A percentile compares a stretch with the other conserved stretches of the same genome.
Conservation (phyloP, 495 filamentous ascomycete genomes). For the Xylaria grammica region DNA sequence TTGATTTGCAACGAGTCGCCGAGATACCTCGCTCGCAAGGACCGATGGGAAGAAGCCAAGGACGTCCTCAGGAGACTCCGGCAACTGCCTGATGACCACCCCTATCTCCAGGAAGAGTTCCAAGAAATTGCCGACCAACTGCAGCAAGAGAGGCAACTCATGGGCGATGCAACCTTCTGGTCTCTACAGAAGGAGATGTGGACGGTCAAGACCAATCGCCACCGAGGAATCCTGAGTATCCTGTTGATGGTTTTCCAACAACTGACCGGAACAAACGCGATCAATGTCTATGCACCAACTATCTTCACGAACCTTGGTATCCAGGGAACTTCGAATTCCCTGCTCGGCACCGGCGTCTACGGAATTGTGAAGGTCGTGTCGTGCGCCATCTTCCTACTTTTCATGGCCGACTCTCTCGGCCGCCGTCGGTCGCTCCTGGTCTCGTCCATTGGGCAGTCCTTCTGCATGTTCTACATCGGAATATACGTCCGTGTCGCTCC, state of each 20-base stretch:
- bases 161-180: constrained; percentile 66
- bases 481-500: constrained; percentile 77
- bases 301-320: constrained; percentile 71
- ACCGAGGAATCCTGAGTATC: constrained; percentile 63
- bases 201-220: constrained; percentile 67
- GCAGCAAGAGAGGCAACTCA: constrained; percentile 69
- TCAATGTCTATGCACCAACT: constrained; percentile 74
- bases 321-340: constrained; percentile 50
- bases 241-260: constrained; percentile 75
- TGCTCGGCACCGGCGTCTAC: constrained; percentile 70
- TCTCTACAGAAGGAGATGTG: constrained; percentile 75
- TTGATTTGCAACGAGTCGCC: constrained; percentile 70
- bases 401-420: constrained; percentile 74
- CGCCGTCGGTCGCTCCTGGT: constrained; percentile 73
- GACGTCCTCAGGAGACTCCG: constrained; percentile 61
- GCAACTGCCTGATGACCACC: constrained; percentile 60
- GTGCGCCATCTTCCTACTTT: constrained; percentile 66
- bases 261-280: constrained; percentile 68
- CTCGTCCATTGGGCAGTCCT: constrained; percentile 71
- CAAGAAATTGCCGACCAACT: constrained; percentile 70
- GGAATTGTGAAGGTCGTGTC: constrained; percentile 64
- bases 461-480: constrained; percentile 81
- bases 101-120: constrained; percentile 70
- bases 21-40: constrained; percentile 70
- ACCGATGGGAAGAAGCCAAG: constrained; percentile 71